A percentile compares a stretch with the other conserved stretches of the same genome.
Conservation (phyloP, 1,284 basidiomycete genomes). For the Xerocomus nothofagi region DNA sequence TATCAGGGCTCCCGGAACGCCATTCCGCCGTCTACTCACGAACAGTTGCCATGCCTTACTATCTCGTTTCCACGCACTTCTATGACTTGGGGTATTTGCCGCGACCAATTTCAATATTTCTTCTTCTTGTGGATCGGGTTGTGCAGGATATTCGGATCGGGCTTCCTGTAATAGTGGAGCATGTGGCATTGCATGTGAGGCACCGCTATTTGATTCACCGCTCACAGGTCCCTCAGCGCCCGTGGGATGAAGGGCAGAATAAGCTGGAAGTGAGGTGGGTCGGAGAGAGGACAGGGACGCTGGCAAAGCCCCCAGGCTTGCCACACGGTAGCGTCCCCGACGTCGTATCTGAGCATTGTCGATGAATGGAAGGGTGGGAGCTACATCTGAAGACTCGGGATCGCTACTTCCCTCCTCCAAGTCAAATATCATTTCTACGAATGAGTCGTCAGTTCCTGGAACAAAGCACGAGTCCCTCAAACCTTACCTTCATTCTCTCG, state of each 20-base stretch:
- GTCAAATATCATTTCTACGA: conserved; percentile 65
- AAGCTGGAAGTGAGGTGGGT: conserved; percentile 63
- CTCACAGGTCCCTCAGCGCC: neutral
- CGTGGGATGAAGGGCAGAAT: conserved; percentile 50
- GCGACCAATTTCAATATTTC: conserved; percentile 62
- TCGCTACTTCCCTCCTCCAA: conserved; percentile 53
- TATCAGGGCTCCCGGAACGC: conserved; percentile 39
- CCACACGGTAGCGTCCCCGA: conserved; percentile 33
- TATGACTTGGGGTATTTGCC: conserved; percentile 67
- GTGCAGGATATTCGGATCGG: conserved; percentile 23
- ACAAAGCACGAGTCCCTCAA: neutral
- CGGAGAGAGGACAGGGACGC: conserved; percentile 60
- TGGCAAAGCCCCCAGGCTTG: conserved; percentile 45
- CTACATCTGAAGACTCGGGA: conserved; percentile 28
- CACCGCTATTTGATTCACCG: neutral
- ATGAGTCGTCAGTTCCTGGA: conserved; percentile 10
- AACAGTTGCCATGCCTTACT: conserved; percentile 66
- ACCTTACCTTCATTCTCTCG: conserved; percentile 40
- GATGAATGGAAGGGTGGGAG: conserved; percentile 44
- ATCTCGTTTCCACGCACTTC: conserved; percentile 64
- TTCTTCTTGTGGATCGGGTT: conserved; percentile 48
- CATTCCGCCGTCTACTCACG: conserved; percentile 45
- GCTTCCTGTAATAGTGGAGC: conserved; percentile 2
- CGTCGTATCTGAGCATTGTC: conserved; percentile 41
- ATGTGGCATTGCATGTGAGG: neutral